phyloP scores from a whole-genome alignment of 768 basidiomycete genomes.

The Trametes cinnabarina region DNA sequence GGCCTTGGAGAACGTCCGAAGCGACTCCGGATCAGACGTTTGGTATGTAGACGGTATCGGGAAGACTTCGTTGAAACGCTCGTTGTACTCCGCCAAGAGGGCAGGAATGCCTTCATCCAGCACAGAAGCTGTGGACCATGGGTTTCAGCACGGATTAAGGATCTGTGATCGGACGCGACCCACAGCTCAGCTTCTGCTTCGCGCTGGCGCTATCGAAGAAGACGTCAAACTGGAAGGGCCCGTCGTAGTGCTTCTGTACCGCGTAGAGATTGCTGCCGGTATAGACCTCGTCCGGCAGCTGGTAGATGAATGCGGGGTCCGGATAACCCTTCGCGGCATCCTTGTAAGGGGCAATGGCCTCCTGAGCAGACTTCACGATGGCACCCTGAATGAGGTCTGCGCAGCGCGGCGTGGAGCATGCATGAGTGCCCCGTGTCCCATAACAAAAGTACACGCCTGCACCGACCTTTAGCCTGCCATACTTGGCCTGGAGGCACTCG shows the following conservation, averaged over 20 bases:
- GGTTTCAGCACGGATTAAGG: background rate
- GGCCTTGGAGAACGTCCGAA: conserved; percentile 78
- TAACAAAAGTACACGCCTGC: background rate
- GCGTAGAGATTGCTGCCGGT: conserved; percentile 79
- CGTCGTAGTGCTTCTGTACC: conserved; percentile 83
- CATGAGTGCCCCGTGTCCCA: background rate
- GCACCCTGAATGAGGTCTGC: background rate
- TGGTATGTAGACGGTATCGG: conserved; percentile 60
- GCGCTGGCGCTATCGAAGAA: conserved; percentile 78
- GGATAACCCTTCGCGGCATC: conserved; percentile 51
- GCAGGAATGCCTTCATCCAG: conserved; percentile 72
- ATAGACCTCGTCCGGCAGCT: conserved; percentile 71
- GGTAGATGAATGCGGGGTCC: conserved; percentile 78
- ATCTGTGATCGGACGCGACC: conserved; percentile 20
- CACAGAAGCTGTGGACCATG: conserved; percentile 40
- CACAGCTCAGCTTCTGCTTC: conserved; percentile 64
- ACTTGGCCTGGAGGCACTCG: conserved; percentile 58
- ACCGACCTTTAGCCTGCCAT: conserved; percentile 83
- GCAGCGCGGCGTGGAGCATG: background rate
- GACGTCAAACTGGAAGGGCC: conserved; percentile 86
- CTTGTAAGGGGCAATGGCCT: conserved; percentile 53
- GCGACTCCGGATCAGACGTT: conserved; percentile 43
- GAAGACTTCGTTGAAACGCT: conserved; percentile 68
- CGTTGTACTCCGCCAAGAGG: conserved; percentile 55
- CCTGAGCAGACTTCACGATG: conserved; percentile 56